Conservation (phyloP, 805 yeast genomes). For the Nakazawaea siamensis region DNA sequence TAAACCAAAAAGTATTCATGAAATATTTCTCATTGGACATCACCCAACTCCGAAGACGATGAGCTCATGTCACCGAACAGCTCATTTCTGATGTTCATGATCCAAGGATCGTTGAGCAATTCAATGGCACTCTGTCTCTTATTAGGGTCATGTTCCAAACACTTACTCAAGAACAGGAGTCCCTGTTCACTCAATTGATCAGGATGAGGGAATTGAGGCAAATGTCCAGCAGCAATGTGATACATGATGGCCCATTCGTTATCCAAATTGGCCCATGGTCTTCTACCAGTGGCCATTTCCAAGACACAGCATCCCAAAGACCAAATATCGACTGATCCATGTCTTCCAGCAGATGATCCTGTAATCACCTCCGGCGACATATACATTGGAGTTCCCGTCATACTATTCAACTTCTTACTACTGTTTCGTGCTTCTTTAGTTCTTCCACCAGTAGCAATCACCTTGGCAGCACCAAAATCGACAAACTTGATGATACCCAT, state of each 20-base stretch:
- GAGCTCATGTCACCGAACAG: conserved; percentile 46
- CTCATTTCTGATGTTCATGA: conserved; percentile 56
- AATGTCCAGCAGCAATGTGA: conserved; percentile 92
- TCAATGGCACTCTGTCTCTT: conserved; percentile 81
- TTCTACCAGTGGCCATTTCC: conserved; percentile 93
- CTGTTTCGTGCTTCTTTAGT: conserved; percentile 7
- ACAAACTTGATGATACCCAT: conserved; percentile 92
- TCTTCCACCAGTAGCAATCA: conserved; percentile 54
- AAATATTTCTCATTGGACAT: conserved; percentile 1
- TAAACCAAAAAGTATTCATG: neutral
- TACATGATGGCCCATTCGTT: conserved; percentile 99
- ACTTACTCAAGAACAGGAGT: conserved; percentile 56
- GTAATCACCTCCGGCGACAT: conserved; percentile 97
- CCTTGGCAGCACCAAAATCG: conserved; percentile 97
- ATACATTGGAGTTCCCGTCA: conserved; percentile 97
- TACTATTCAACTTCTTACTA: conserved; percentile 29
- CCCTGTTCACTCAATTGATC: conserved; percentile 79
- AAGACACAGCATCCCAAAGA: conserved; percentile 92
- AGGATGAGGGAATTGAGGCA: conserved; percentile 73
- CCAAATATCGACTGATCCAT: conserved; percentile 85
- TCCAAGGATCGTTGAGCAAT: conserved; percentile 85
- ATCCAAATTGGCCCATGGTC: conserved; percentile 95
- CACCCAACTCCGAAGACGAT: conserved; percentile 12
- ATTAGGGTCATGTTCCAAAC: conserved; percentile 77
- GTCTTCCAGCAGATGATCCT: conserved; percentile 53